A percentile compares a stretch with the other conserved stretches of the same genome.
Conservation (phyloP, 2,329 filamentous ascomycete species). For the Mycosphaerella arachidis region DNA sequence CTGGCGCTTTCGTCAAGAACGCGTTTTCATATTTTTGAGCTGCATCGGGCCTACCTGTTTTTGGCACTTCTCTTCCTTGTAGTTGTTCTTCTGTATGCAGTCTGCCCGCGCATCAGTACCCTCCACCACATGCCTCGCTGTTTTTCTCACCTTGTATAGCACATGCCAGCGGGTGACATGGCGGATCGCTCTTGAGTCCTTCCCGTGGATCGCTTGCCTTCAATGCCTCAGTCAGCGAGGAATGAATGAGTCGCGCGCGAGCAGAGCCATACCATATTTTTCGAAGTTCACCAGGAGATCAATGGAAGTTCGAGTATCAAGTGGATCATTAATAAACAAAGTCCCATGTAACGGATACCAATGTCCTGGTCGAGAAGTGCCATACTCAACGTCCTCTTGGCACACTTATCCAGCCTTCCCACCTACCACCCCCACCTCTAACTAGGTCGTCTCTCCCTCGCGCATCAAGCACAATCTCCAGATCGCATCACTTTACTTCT, state of each 20-base stretch:
- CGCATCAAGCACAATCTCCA: background rate
- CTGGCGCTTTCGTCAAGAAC: constrained; percentile 38
- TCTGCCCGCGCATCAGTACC: constrained; percentile 12
- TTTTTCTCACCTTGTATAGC: constrained; percentile 74
- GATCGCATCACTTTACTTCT: background rate
- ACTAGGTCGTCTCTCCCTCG: background rate
- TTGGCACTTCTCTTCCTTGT: constrained; percentile 79
- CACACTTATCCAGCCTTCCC: background rate
- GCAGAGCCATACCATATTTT: constrained; percentile 4
- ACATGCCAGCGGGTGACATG: constrained; percentile 84
- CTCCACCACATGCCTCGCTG: background rate
- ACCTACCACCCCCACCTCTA: background rate
- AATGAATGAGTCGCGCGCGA: background rate
- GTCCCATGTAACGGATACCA: background rate
- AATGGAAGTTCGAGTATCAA: no score
- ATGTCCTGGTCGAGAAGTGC: background rate
- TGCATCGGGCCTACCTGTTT: constrained; percentile 38
- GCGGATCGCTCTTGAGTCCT: constrained; percentile 68
- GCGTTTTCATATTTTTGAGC: background rate
- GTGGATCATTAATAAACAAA: background rate
- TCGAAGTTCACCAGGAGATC: background rate
- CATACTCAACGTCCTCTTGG: background rate
- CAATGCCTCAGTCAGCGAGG: background rate
- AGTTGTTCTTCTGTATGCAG: constrained; percentile 79
- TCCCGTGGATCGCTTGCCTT: constrained; percentile 48